phyloP scores from a whole-genome alignment of 2,329 filamentous ascomycete genomes.

The Pseudogymnoascus sp. region DNA sequence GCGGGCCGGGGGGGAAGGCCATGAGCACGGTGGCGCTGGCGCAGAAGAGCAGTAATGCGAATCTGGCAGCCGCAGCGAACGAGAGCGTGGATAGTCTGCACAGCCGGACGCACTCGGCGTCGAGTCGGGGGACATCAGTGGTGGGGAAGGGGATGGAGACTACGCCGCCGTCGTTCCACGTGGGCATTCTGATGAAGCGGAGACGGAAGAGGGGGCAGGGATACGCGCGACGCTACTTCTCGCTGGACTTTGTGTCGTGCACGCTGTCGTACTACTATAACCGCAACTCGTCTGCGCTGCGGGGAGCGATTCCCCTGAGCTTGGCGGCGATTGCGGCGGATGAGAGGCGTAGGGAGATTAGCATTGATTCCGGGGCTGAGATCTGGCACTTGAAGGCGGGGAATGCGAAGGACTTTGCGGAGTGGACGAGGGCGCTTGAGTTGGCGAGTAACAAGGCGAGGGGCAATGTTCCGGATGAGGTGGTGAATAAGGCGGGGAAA shows the following conservation, averaged over 20 bases:
- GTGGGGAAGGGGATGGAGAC: conserved; percentile 42
- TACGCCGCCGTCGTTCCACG: conserved; percentile 55
- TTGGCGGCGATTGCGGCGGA: conserved; percentile 86
- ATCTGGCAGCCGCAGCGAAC: conserved; percentile 15
- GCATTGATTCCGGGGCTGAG: conserved; percentile 92
- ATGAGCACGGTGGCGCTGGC: conserved; percentile 16
- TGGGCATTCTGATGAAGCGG: conserved; percentile 79
- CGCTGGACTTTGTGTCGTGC: conserved; percentile 85
- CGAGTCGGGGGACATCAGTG: conserved; percentile 39
- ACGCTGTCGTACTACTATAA: conserved; percentile 96
- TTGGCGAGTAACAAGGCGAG: conserved; percentile 62
- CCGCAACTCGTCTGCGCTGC: conserved; percentile 81
- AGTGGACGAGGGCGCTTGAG: conserved; percentile 81
- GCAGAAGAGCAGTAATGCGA: background rate
- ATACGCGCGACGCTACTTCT: conserved; percentile 89
- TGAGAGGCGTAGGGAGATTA: conserved; percentile 81
- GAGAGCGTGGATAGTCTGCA: conserved; percentile 50
- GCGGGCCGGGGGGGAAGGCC: conserved; percentile 17
- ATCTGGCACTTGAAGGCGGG: conserved; percentile 88
- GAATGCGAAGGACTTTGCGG: conserved; percentile 74
- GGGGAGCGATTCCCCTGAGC: conserved; percentile 85
- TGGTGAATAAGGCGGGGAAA: conserved; percentile 8
- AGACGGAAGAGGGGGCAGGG: conserved; percentile 89
- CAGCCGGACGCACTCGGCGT: conserved; percentile 33
- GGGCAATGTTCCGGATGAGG: conserved; percentile 27